Base-by-base conservation (phyloP, 768 basidiomycete genomes). In the Cytidiella melzeri region DNA sequence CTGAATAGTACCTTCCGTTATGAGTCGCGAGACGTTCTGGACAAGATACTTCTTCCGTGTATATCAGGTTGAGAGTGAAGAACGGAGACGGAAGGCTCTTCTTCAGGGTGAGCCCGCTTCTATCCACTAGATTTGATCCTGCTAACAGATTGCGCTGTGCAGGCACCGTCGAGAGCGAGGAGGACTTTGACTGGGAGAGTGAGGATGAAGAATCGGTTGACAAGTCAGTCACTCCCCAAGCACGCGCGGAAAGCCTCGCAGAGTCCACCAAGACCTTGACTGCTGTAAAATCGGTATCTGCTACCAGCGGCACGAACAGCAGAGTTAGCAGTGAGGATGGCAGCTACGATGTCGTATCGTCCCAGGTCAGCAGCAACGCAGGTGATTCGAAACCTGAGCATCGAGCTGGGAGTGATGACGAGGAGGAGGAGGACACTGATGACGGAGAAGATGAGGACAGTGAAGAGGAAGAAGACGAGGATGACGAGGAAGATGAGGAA, bases 151-250 rank as follows among this genome's bases (percentile, higher is more conserved):
- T 45, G 25, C 19, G 13, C 21, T 43, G 7, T 43, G 50, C 54
- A 83, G 81, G 75, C n/a, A 72, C 81, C 3, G 65, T 71, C 6
- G 80, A 85, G 50, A 79, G 75, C 23, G 92, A 95, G 40, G 92
- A 94, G 27, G 85, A 90, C 51, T 92, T 95, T 66, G 87, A 80
- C 58, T 95, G 92, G 92, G 92, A 93, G 62, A 90, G 90, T 47
- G 81, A 84, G 44, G 91, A 93, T n/a, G 89, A 91, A n/a, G 85
- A 87, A 28, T 18, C 52, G 21, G 23, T 38, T 20, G 43, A 25
- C 36, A 34, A 34, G 30, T 7, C 30, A 7, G 30, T 15, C 15
- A 34, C 30, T 55, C 63, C 34, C 54, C 58, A 7, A 34, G 30
- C 30, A 34, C 30, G 9, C 9, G 30, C 30, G 15, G 30, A 7